Evolutionary conservation across 2,329 filamentous ascomycete genomes (phyloP).

Genomic region (Diplodia seriata): DNA sequence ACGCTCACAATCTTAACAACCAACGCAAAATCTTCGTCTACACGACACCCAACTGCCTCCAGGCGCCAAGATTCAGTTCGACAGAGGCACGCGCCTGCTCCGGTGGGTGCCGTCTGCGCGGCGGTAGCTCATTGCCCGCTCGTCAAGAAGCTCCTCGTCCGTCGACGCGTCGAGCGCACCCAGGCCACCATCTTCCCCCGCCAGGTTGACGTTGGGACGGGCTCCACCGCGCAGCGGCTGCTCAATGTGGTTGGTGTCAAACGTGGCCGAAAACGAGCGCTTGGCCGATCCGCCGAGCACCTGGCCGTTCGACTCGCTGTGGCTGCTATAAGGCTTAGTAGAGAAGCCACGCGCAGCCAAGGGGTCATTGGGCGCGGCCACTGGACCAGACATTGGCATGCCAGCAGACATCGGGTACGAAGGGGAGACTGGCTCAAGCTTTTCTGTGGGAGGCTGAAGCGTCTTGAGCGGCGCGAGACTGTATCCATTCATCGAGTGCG

Average conservation of each 20-base stretch:
- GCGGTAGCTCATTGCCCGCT: slow-evolving; percentile 54
- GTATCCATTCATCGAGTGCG: slow-evolving; percentile 43
- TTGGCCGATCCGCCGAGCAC: slow-evolving; percentile 49
- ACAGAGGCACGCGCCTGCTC: slow-evolving; percentile 44
- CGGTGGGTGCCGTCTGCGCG: slow-evolving; percentile 55
- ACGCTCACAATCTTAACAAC: neutral
- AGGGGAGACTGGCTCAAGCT: slow-evolving; percentile 55
- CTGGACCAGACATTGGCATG: slow-evolving; percentile 33
- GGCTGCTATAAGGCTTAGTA: slow-evolving; percentile 38
- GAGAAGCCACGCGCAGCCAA: slow-evolving; percentile 30
- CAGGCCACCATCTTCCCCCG: slow-evolving; percentile 41
- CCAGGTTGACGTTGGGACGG: slow-evolving; percentile 46
- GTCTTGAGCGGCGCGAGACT: slow-evolving; percentile 54
- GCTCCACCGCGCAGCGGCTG: slow-evolving; percentile 55
- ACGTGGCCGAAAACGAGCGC: slow-evolving; percentile 55
- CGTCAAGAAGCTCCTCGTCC: slow-evolving; percentile 50
- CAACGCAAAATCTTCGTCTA: neutral
- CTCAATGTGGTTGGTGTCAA: slow-evolving; percentile 52
- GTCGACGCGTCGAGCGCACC: slow-evolving; percentile 39
- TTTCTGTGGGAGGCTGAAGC: slow-evolving; percentile 45
- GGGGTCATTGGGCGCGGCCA: slow-evolving; percentile 25
- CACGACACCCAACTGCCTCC: neutral
- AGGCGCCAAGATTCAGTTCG: neutral
- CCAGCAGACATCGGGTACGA: slow-evolving; percentile 48
- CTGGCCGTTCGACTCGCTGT: slow-evolving; percentile 28